Conservation (phyloP, 345 rosid species). For the Rubroshorea leprosula region DNA sequence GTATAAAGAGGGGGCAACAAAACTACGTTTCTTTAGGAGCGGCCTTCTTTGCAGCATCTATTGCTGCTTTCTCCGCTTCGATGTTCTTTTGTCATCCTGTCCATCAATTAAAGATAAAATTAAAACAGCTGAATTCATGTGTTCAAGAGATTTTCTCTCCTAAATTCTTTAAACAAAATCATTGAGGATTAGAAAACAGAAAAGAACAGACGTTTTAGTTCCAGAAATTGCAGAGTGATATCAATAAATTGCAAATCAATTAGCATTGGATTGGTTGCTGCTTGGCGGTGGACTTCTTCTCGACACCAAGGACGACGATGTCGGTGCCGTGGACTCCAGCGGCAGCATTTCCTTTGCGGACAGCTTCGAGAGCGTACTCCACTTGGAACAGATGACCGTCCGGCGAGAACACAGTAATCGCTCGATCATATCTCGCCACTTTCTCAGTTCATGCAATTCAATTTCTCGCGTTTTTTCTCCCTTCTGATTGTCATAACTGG, state of each 20-base stretch:
- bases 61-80: slow-evolving; percentile 93
- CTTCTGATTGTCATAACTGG: no score
- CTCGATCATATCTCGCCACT: slow-evolving; percentile 90
- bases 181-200: no score
- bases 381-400: slow-evolving; percentile 89
- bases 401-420: slow-evolving; percentile 84
- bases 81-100: slow-evolving; percentile 28
- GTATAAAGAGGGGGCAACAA: background rate
- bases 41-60: slow-evolving; percentile 88
- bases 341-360: slow-evolving; percentile 74
- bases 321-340: slow-evolving; percentile 80
- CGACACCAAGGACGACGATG: slow-evolving; percentile 77
- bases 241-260: no score
- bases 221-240: no score
- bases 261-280: slow-evolving; percentile 6
- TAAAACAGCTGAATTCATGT: no score
- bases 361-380: slow-evolving; percentile 95
- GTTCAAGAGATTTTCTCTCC: no score
- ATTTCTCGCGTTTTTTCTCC: background rate
- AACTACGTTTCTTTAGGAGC: slow-evolving; percentile 26
- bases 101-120: no score
- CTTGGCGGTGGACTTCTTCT: slow-evolving; percentile 83
- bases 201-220: no score
- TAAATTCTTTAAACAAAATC: no score
- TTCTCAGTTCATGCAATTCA: background rate